These are phyloP conservation scores for Smittium mucronatum DNA, from an alignment of 371 early-diverging fungal species.

Conservation along the genomic window DNA sequence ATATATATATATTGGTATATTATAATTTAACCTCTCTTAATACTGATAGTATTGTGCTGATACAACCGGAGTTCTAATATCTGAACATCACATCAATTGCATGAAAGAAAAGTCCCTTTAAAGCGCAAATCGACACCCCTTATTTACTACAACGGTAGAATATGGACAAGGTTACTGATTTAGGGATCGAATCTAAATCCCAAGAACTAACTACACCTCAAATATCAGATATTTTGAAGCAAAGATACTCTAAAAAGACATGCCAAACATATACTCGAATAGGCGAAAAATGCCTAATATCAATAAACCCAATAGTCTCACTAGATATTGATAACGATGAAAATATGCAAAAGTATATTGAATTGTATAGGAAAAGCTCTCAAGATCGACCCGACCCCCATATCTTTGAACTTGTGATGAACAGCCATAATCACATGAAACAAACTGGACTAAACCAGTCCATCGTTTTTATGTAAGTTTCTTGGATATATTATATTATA, in stretches of 20 bases:
- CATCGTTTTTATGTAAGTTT: constrained; percentile 22
- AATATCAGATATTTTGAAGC: background rate
- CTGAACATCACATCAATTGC: too few relatives aligned
- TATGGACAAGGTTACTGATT: too few relatives aligned
- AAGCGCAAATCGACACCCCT: too few relatives aligned
- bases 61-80: too few relatives aligned
- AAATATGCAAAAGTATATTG: constrained; percentile 6
- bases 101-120: too few relatives aligned
- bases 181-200: background rate
- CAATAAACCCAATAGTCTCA: constrained; percentile 6
- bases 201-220: background rate
- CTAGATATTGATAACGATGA: background rate
- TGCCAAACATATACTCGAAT: background rate
- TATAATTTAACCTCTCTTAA: too few relatives aligned
- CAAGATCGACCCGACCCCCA: constrained; percentile 45
- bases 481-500: background rate
- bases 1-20: too few relatives aligned
- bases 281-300: background rate
- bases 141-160: too few relatives aligned
- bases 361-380: background rate
- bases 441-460: constrained; percentile 33
- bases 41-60: too few relatives aligned
- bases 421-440: constrained; percentile 32
- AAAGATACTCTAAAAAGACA: background rate
- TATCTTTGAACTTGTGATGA: constrained; percentile 49